Base-by-base conservation (phyloP, 2,329 filamentous ascomycete species). In the Chaetomiaceae sp. region DNA sequence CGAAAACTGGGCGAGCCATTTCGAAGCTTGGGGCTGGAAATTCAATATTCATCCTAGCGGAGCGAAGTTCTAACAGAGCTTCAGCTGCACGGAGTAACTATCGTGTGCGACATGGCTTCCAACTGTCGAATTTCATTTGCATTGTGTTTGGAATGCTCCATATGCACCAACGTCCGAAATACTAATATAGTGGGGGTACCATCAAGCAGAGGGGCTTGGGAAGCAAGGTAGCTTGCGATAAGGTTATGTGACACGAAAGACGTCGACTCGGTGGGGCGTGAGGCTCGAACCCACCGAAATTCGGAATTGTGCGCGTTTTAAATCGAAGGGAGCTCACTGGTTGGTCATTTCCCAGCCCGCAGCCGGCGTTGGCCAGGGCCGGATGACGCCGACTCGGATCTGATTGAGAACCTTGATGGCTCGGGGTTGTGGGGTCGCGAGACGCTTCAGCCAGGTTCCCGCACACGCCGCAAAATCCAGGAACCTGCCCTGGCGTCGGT, bases 1-100 rank as follows among this genome's bases (percentile, higher is more conserved):
- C 83, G 82, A 63, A 82, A 81, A 62, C 75, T 83, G 57, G 87
- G 91, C 65, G 85, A 87, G 63, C 85, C 89, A 34, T 86, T 93
- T 63, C 79, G 86, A 55, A 86, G 81, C 5, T 73, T 93, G 50
- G 88, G 88, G 12, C 68, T 93, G 50, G 87, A 92, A 69, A 75
- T 93, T 39, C 87, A 91, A 65, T 93, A 90, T 69, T 92, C 87
- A 10, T 89, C 86, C 20, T 89, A 33, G 41, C 37, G 16, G 31
- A 34, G 4, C 17, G 17, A 7, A 10, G 17, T 30, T 12, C 14
- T 12, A 12, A 13, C 30, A 33, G 3, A 13, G 6, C 20, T n/a
- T n/a, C 10, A 23, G 38, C 14, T 10, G 35, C 17, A 34, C n/a
- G 9, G n/a, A n/a, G n/a, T n/a, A n/a, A n/a, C n/a, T n/a, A n/a